Conservation (phyloP, 352 stramenopile genomes). For the Phytophthora hybrid region DNA sequence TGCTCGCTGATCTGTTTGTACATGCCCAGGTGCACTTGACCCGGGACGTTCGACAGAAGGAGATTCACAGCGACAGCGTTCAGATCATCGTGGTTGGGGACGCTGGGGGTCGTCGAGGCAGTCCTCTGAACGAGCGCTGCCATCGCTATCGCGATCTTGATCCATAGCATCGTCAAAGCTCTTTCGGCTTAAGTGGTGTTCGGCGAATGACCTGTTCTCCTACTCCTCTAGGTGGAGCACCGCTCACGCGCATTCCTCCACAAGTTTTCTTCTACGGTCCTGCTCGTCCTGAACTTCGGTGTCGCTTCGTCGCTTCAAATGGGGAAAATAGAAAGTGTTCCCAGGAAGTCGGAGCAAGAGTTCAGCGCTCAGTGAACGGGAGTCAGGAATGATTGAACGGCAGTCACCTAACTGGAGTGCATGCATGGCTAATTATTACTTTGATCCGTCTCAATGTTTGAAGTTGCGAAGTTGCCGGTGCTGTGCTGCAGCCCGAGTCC, state of each 20-base stretch:
- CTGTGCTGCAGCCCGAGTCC: too few species aligned
- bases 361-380: too few species aligned
- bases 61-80: slow-evolving; percentile 39
- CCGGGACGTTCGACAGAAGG: slow-evolving; percentile 27
- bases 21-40: slow-evolving; percentile 42
- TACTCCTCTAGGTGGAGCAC: neutral
- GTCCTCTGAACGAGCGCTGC: neutral
- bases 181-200: neutral
- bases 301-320: slow-evolving; percentile 18
- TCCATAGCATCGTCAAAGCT: slow-evolving; percentile 5
- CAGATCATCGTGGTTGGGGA: neutral
- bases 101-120: neutral
- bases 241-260: neutral
- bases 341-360: slow-evolving; percentile 13
- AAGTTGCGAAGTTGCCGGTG: too few species aligned
- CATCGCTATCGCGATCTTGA: neutral
- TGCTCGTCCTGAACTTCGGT: slow-evolving; percentile 24
- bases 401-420: too few species aligned
- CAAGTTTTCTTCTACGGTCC: slow-evolving; percentile 19
- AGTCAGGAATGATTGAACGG: too few species aligned
- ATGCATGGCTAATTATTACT: too few species aligned
- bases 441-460: too few species aligned
- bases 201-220: slow-evolving; percentile 21
- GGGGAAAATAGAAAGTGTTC: slow-evolving; percentile 16
- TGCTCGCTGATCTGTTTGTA: slow-evolving; percentile 33